These are phyloP conservation scores for Orbilia quercus DNA, from an alignment of 2,329 filamentous ascomycete genomes.

Conservation along the genomic window DNA sequence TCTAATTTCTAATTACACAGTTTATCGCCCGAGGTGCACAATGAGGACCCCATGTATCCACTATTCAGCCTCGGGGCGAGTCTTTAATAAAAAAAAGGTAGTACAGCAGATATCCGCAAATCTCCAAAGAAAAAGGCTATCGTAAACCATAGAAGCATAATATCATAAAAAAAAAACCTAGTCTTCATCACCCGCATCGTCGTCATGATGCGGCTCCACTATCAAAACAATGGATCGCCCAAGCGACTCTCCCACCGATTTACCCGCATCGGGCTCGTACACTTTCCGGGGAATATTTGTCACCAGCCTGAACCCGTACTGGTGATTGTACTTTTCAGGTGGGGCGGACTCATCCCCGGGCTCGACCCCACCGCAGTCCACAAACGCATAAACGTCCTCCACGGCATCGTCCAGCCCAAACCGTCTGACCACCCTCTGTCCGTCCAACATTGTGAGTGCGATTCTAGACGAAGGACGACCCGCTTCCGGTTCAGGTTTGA, in stretches of 20 bases:
- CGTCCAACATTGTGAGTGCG: constrained; percentile 72
- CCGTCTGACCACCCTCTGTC: constrained; percentile 79
- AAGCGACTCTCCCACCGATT: constrained; percentile 77
- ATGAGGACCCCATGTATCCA: not conserved
- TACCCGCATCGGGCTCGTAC: constrained; percentile 75
- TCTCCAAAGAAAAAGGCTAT: constrained; percentile 1
- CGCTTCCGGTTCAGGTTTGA: constrained; percentile 75
- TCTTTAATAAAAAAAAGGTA: too few species aligned
- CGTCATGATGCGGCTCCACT: constrained; percentile 77
- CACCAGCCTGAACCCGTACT: constrained; percentile 86
- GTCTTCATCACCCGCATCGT: constrained; percentile 65
- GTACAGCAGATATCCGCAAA: not conserved
- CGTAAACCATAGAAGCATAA: constrained; percentile 12
- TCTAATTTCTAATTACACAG: not conserved
- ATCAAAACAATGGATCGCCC: constrained; percentile 88
- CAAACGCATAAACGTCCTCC: constrained; percentile 94
- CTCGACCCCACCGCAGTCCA: constrained; percentile 84
- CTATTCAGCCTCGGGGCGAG: not conserved
- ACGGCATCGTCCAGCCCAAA: constrained; percentile 77
- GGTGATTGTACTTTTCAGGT: constrained; percentile 78
- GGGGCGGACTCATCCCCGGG: constrained; percentile 62
- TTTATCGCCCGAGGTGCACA: not conserved
- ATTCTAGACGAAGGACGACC: constrained; percentile 70
- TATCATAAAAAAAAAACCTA: constrained; percentile 11
- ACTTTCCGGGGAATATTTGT: constrained; percentile 86